A percentile compares a stretch with the other conserved stretches of the same genome.
Conservation (phyloP, 495 filamentous ascomycete genomes). For the Hyaloscypha variabilis region DNA sequence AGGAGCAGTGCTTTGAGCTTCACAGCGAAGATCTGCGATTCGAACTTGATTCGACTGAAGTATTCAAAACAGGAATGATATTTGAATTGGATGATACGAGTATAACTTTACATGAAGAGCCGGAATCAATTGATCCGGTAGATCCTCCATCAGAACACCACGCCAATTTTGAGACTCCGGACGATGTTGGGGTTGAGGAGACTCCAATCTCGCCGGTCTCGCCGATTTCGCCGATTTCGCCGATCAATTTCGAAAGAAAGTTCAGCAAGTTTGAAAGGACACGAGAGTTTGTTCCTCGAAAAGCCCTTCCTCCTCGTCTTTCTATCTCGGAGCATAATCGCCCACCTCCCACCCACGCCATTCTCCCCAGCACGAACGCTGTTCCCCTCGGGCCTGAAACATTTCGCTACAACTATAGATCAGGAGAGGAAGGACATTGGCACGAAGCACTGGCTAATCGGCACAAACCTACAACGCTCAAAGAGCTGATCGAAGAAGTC, state of each 20-base stretch:
- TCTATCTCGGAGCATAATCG: background rate
- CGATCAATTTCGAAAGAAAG: background rate
- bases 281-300: background rate
- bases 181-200: constrained; percentile 17
- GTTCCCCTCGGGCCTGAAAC: constrained; percentile 8
- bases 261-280: background rate
- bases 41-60: constrained; percentile 24
- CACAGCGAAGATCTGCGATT: constrained; percentile 23
- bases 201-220: background rate
- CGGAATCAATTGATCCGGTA: background rate
- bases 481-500: constrained; percentile 18
- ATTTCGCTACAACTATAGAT: constrained; percentile 15
- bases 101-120: background rate
- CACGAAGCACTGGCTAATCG: background rate
- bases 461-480: constrained; percentile 2
- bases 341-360: background rate
- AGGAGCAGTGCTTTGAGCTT: constrained; percentile 31
- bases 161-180: constrained; percentile 21
- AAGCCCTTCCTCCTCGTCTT: background rate
- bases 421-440: constrained; percentile 8
- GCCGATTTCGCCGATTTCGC: background rate
- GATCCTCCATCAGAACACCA: constrained; percentile 13
- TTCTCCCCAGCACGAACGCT: background rate
- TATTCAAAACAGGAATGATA: constrained; percentile 9
- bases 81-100: constrained; percentile 26